phyloP scores from a whole-genome alignment of 331 rosid species.

The Dryas integrifolia region DNA sequence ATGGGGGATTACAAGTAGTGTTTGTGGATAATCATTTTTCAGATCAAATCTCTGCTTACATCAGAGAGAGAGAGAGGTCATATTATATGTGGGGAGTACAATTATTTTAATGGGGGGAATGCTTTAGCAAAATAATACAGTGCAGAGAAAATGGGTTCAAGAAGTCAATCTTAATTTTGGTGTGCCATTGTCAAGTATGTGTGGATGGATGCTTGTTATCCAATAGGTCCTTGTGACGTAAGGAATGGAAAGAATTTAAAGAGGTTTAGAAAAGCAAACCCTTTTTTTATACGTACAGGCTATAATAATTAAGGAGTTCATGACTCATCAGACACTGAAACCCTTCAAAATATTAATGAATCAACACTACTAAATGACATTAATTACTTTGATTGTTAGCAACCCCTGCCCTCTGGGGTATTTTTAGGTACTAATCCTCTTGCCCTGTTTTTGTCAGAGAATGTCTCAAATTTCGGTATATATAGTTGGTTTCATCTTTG shows the following conservation, averaged over 20 bases:
- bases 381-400: slow-evolving; percentile 10
- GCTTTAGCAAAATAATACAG: slow-evolving; percentile 43
- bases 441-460: slow-evolving; percentile 13
- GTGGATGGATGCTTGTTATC: slow-evolving; percentile 25
- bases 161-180: slow-evolving; percentile 42
- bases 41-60: slow-evolving; percentile 55
- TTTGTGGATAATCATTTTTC: slow-evolving; percentile 66
- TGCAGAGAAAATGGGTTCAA: slow-evolving; percentile 29
- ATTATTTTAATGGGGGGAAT: slow-evolving; percentile 44
- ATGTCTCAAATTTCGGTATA: slow-evolving; percentile 11
- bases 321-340: slow-evolving; percentile 65
- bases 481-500: neutral
- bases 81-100: slow-evolving; percentile 42
- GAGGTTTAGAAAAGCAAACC: slow-evolving; percentile 27
- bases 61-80: slow-evolving; percentile 40
- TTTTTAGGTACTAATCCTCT: slow-evolving; percentile 43
- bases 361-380: slow-evolving; percentile 28
- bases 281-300: slow-evolving; percentile 29
- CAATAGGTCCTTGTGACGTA: slow-evolving; percentile 39
- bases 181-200: slow-evolving; percentile 34
- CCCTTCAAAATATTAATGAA: slow-evolving; percentile 22
- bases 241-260: slow-evolving; percentile 25
- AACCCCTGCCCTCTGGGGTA: slow-evolving; percentile 7
- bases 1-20: slow-evolving; percentile 30
- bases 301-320: slow-evolving; percentile 34